Conservation (phyloP, 1,284 basidiomycete species). For the Tetrapyrgos nigripes region DNA sequence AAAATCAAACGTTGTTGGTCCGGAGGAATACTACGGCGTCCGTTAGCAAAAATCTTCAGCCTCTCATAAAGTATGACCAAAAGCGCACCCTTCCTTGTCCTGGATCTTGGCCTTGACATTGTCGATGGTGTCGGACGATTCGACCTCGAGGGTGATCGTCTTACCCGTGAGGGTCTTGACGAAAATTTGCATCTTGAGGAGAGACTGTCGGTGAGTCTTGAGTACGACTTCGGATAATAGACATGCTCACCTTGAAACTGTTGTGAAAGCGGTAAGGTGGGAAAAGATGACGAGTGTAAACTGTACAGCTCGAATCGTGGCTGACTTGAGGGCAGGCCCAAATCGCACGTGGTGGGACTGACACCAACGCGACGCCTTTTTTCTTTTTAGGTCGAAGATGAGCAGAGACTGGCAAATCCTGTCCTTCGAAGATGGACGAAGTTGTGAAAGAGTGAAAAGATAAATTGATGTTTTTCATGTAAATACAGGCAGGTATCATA, state of each 20-base stretch:
- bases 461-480: no score
- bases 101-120: conserved; percentile 93
- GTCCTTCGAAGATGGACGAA: no score
- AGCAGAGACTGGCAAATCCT: no score
- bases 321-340: not conserved
- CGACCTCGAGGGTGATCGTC: conserved; percentile 98
- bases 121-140: conserved; percentile 95
- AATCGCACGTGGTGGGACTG: no score
- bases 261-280: not conserved
- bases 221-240: not conserved
- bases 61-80: not conserved
- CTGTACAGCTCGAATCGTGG: not conserved
- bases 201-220: not conserved
- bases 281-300: no score
- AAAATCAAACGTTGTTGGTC: conserved; percentile 96
- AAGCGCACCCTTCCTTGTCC: conserved; percentile 85
- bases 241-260: not conserved
- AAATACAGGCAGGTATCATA: no score
- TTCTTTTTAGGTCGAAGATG: no score
- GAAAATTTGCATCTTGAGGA: conserved; percentile 86
- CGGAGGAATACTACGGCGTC: conserved; percentile 82
- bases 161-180: conserved; percentile 97
- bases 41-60: not conserved
- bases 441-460: no score
- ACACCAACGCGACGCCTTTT: no score